Conservation (phyloP, 177 flowering plant genomes). For the Vitis hybrid region DNA sequence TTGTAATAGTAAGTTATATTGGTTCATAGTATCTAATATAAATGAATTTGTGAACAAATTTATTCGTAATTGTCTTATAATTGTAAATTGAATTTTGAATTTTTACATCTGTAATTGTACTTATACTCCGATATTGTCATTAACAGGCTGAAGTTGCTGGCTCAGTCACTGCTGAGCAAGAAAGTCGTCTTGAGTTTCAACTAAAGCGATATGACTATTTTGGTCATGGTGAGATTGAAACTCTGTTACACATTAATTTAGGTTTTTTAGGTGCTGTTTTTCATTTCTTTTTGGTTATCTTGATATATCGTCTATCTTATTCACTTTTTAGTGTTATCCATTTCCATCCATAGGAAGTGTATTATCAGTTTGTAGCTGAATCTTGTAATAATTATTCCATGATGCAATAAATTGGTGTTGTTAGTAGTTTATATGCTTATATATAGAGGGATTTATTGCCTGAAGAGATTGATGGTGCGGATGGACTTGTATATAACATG, state of each 20-base stretch:
- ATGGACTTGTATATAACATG: not conserved
- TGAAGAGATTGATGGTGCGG: not conserved
- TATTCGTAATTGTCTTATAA: no score
- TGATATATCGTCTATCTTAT: not conserved
- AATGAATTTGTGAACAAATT: no score
- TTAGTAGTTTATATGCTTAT: not conserved
- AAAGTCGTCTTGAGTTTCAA: conserved; percentile 56
- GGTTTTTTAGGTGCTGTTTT: not conserved
- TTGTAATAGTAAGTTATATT: not conserved
- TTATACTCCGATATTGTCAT: not conserved
- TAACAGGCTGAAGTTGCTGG: conserved; percentile 83
- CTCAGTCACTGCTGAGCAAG: conserved; percentile 46
- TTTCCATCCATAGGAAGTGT: not conserved
- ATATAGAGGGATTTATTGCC: not conserved
- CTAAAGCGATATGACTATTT: conserved; percentile 79
- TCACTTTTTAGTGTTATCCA: not conserved
- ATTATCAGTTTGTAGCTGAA: not conserved
- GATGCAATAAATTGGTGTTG: not conserved
- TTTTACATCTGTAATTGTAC: no score
- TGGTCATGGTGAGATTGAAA: conserved; percentile 64
- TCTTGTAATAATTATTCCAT: not conserved
- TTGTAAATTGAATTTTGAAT: no score
- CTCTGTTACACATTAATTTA: conserved; percentile 5
- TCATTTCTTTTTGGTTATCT: not conserved
- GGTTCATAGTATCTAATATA: no score